Base-by-base conservation (phyloP, 2,329 filamentous ascomycete species). In the Metarhizium guizhouense region DNA sequence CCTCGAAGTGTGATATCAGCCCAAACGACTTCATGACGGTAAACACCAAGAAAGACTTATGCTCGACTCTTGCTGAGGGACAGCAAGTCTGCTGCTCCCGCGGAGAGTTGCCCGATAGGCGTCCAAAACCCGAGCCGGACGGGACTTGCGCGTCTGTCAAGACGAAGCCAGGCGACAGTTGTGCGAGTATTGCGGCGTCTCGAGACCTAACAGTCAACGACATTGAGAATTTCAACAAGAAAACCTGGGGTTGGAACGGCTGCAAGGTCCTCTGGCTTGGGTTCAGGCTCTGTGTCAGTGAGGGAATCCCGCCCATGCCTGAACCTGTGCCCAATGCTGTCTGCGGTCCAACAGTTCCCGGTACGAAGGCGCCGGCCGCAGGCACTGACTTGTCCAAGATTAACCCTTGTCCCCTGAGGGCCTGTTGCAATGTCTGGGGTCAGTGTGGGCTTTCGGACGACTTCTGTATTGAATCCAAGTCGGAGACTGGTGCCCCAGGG, bases 371-470 rank as follows among this genome's bases (percentile, higher is more conserved):
- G n/a, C 66, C 66, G 40, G 55, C 0, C 57, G 29, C 7, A 6
- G 51, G 51, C 30, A 45, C 8, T 8, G 38, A 43, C 16, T 13
- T 45, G 8, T 18, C 53, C 3, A 51, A 58, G 3, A 55, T 70
- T 0, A 69, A 67, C 43, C 65, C 65, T 1, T 70, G 67, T 29
- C 64, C 64, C 0, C 58, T 69, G 5, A 43, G n/a, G 4, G 64
- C 61, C 10, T 69, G 65, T 55, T 67, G 67, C 58, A 62, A 73
- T 56, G 62, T 68, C 52, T 75, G 70, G 68, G 75, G 74, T 5
- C 62, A 70, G 18, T 78, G 76, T 52, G 74, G 74, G 14, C 68
- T 65, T 4, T 72, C 70, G 0, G 51, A 54, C 0, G 72, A 72
- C 4, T 75, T 74, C 58, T 78, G 74, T 60, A 61, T 53, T 13